Conservation (phyloP, 208 protist species). For the Leishmania amazonensis region DNA sequence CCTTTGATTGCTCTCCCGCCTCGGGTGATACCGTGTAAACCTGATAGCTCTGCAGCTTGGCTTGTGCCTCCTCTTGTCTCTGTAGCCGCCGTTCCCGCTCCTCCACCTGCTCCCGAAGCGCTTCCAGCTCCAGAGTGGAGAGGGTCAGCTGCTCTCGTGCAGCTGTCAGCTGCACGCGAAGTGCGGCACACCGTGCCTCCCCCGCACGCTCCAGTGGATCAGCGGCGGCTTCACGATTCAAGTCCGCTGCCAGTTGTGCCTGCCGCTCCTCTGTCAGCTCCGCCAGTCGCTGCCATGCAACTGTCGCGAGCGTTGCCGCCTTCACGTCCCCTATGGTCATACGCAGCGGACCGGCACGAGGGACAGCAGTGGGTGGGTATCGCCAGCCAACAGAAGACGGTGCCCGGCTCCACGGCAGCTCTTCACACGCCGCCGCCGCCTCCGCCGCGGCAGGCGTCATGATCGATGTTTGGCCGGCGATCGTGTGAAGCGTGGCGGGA, state of each 20-base stretch:
- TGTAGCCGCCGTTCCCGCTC: constrained; percentile 28
- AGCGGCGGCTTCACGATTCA: constrained; percentile 27
- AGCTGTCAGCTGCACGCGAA: constrained; percentile 38
- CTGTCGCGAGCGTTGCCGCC: constrained; percentile 34
- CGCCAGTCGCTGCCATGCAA: constrained; percentile 45
- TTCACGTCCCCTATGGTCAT: constrained; percentile 55
- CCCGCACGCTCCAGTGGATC: constrained; percentile 8
- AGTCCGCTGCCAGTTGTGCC: constrained; percentile 14
- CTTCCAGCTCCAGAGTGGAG: constrained; percentile 38
- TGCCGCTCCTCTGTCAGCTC: constrained; percentile 28
- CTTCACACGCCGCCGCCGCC: constrained; percentile 17
- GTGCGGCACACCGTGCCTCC: constrained; percentile 31
- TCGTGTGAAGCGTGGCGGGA: constrained; percentile 13
- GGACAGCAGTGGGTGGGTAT: constrained; percentile 20
- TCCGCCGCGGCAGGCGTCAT: constrained; percentile 8
- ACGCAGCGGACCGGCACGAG: constrained; percentile 9
- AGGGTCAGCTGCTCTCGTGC: constrained; percentile 39
- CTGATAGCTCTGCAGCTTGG: constrained; percentile 19
- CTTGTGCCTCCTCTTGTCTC: constrained; percentile 33
- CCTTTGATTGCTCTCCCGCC: neutral
- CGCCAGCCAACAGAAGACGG: constrained; percentile 29
- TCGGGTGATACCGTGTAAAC: neutral
- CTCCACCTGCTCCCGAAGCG: constrained; percentile 30
- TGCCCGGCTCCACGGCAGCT: constrained; percentile 33
- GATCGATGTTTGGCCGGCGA: constrained; percentile 15